Evolutionary conservation across 345 rosid species (phyloP).

Genomic region (Populus davidiana): DNA sequence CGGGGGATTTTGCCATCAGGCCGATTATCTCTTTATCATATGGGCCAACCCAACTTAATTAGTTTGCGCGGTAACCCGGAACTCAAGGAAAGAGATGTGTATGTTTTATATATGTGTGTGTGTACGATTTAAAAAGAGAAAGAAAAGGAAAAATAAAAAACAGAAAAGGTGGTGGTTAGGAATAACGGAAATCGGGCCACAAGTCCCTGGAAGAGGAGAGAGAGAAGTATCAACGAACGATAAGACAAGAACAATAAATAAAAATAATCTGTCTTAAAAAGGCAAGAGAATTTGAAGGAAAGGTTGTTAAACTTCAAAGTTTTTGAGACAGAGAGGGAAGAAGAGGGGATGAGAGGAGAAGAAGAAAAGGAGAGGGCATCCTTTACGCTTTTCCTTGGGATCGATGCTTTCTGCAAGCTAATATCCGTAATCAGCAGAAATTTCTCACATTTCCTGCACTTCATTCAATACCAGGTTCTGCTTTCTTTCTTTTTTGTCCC

Average conservation of each 20-base stretch:
- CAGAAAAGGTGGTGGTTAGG: constrained; percentile 17
- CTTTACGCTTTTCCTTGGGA: neutral
- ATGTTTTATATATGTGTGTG: neutral
- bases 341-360: neutral
- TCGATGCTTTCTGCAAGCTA: neutral
- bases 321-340: neutral
- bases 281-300: neutral
- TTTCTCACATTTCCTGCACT: neutral
- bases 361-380: neutral
- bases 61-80: constrained; percentile 63
- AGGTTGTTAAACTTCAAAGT: neutral
- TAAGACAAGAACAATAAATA: neutral
- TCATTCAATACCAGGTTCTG: neutral
- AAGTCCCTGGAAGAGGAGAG: neutral
- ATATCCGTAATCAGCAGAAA: neutral
- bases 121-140: neutral
- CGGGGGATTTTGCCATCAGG: neutral
- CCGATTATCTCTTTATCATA: neutral
- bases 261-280: neutral
- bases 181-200: constrained; percentile 29
- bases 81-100: constrained; percentile 24
- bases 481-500: neutral
- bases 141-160: neutral
- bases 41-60: neutral
- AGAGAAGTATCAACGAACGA: neutral